phyloP scores from a whole-genome alignment of 352 stramenopile genomes.

The Proteromonas lacertae region DNA sequence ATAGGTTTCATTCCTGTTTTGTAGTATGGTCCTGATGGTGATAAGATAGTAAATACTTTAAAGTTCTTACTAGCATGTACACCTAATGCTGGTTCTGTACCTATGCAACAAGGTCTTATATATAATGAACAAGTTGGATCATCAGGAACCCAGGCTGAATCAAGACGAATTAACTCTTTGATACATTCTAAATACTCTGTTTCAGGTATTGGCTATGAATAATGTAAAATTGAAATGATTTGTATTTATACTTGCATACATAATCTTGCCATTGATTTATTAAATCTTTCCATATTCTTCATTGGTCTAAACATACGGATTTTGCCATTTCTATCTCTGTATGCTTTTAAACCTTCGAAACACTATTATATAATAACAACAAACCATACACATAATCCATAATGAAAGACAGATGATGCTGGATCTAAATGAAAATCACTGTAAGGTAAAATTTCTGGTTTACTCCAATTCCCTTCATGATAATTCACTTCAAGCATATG shows the following conservation, averaged over 20 bases:
- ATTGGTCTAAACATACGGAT: slow-evolving; percentile 59
- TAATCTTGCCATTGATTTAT: slow-evolving; percentile 25
- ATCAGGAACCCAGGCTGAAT: slow-evolving; percentile 1
- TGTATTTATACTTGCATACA: neutral
- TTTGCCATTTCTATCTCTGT: slow-evolving; percentile 33
- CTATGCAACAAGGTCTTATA: slow-evolving; percentile 37
- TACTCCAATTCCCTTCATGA: slow-evolving; percentile 29
- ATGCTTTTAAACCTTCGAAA: slow-evolving; percentile 78
- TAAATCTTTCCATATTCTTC: slow-evolving; percentile 66
- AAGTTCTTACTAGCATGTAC: slow-evolving; percentile 5
- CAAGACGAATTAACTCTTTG: neutral
- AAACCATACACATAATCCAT: slow-evolving; percentile 25
- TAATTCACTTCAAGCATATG: slow-evolving; percentile 76
- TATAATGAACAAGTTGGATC: slow-evolving; percentile 12
- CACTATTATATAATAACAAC: slow-evolving; percentile 15
- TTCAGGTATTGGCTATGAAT: slow-evolving; percentile 4
- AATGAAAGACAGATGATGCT: slow-evolving; percentile 47
- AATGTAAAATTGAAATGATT: neutral
- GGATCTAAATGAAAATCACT: slow-evolving; percentile 37
- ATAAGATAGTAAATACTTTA: slow-evolving; percentile 25
- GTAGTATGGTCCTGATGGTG: slow-evolving; percentile 52
- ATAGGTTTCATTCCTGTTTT: slow-evolving; percentile 50
- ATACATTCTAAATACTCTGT: neutral
- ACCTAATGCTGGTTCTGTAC: slow-evolving; percentile 18
- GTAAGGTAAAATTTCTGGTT: slow-evolving; percentile 43